Percentiles rank a stretch among this genome's conserved stretches.
phyloP scores from a whole-genome alignment of 441 rosid genomes.

The Syzygium syzygioides region DNA sequence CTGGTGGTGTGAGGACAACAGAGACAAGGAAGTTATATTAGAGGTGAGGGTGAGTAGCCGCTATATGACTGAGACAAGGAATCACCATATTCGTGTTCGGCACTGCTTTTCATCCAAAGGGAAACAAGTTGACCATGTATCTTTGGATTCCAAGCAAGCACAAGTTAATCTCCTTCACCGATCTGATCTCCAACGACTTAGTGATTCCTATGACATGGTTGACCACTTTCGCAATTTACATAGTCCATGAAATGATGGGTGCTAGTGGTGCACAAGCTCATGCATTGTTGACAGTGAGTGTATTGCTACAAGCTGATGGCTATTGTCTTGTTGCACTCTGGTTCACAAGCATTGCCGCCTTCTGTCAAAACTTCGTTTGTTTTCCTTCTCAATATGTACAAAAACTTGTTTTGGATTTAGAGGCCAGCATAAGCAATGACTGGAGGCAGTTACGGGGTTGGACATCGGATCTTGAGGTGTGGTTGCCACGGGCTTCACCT shows the following conservation, averaged over 20 bases:
- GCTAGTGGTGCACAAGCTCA: not conserved
- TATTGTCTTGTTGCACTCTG: not conserved
- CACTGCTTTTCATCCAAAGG: constrained; percentile 44
- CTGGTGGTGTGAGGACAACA: constrained; percentile 9
- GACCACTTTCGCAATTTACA: constrained; percentile 61
- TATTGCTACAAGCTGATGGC: not conserved
- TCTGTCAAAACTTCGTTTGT: not conserved
- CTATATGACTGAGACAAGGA: constrained; percentile 33
- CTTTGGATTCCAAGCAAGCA: constrained; percentile 15
- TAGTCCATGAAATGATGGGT: constrained; percentile 44
- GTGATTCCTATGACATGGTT: constrained; percentile 65
- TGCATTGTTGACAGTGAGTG: not conserved
- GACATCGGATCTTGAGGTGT: not conserved
- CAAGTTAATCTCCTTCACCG: constrained; percentile 59
- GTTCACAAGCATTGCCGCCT: not conserved
- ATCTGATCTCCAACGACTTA: constrained; percentile 65
- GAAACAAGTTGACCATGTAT: constrained; percentile 15
- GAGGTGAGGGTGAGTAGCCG: constrained; percentile 35
- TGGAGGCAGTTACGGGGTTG: not conserved
- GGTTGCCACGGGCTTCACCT: not conserved
- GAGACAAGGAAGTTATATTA: constrained; percentile 5
- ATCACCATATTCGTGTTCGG: constrained; percentile 61
- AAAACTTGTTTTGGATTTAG: not conserved
- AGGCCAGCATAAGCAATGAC: not conserved
- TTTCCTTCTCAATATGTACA: not conserved